phyloP scores from a whole-genome alignment of 2,329 filamentous ascomycete species.

The Herpotrichia juniperi region DNA sequence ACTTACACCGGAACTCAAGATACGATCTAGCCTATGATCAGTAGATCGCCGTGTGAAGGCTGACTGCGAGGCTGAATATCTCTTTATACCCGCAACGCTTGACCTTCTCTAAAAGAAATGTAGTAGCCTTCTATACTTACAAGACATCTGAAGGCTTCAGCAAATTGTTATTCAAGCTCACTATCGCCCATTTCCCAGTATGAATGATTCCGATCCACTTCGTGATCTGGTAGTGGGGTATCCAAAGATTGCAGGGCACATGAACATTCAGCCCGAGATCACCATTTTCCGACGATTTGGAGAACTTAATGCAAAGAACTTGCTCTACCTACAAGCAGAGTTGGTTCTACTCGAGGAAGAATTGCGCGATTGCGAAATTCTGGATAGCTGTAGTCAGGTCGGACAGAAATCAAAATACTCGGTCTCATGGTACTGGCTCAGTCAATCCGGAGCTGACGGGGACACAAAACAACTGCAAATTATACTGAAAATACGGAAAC shows the following conservation, averaged over 20 bases:
- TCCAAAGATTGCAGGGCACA: constrained; percentile 13
- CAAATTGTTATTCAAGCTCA: no score
- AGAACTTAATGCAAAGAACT: constrained; percentile 15
- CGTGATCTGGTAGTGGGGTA: constrained; percentile 11
- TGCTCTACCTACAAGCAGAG: constrained; percentile 21
- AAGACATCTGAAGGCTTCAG: no score
- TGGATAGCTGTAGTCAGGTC: constrained; percentile 3
- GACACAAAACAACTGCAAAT: constrained; percentile 13
- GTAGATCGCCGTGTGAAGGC: no score
- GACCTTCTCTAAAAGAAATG: no score
- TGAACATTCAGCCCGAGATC: constrained; percentile 10
- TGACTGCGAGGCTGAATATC: no score
- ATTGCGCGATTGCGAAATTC: constrained; percentile 8
- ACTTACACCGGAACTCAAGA: no score
- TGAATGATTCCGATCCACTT: neutral
- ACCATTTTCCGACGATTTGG: constrained; percentile 20
- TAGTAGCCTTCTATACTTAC: no score
- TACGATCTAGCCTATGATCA: no score
- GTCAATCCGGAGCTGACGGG: constrained; percentile 6
- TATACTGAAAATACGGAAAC: constrained; percentile 15
- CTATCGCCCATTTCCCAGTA: no score
- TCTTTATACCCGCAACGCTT: no score
- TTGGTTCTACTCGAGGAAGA: constrained; percentile 14
- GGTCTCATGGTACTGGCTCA: constrained; percentile 8
- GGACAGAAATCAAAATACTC: constrained; percentile 7